Conservation (phyloP, 2,329 filamentous ascomycete genomes). For the Penicillium sp. region DNA sequence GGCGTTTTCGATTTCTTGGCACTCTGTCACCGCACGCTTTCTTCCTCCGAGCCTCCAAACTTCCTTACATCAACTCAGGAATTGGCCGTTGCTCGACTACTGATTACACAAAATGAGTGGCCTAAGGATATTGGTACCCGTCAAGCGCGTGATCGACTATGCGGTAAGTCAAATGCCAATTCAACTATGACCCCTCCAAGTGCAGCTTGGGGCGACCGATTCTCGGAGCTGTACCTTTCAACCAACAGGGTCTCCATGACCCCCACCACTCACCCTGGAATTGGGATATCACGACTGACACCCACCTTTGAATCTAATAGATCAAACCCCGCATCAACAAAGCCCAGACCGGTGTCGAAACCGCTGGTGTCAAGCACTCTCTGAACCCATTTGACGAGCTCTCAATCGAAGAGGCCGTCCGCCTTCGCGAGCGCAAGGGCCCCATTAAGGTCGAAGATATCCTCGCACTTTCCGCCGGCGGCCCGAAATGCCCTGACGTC, state of each 20-base stretch:
- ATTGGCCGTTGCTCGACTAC: slow-evolving; percentile 13
- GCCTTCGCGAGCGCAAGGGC: slow-evolving; percentile 84
- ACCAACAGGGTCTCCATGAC: neutral
- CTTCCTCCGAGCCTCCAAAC: slow-evolving; percentile 15
- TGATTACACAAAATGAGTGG: slow-evolving; percentile 43
- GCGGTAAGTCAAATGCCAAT: slow-evolving; percentile 57
- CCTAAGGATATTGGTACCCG: slow-evolving; percentile 73
- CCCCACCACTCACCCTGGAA: neutral
- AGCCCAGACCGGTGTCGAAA: slow-evolving; percentile 82
- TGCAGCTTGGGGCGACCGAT: slow-evolving; percentile 5
- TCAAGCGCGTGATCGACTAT: slow-evolving; percentile 86
- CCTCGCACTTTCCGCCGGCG: slow-evolving; percentile 82
- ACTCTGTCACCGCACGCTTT: slow-evolving; percentile 30
- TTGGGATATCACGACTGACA: neutral
- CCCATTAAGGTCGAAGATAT: slow-evolving; percentile 83
- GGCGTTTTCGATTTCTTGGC: slow-evolving; percentile 33
- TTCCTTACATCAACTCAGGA: slow-evolving; percentile 13
- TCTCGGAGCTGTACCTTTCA: slow-evolving; percentile 7
- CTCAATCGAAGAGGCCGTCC: slow-evolving; percentile 92
- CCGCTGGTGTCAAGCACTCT: slow-evolving; percentile 88
- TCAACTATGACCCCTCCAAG: neutral
- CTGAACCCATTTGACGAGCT: slow-evolving; percentile 99
- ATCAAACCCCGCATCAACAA: slow-evolving; percentile 71
- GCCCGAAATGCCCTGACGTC: slow-evolving; percentile 81
- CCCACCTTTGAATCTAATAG: slow-evolving; percentile 38